These are phyloP conservation scores for Apiotrichum brassicae DNA, from an alignment of 1,284 basidiomycete genomes.

Conservation along the genomic window DNA sequence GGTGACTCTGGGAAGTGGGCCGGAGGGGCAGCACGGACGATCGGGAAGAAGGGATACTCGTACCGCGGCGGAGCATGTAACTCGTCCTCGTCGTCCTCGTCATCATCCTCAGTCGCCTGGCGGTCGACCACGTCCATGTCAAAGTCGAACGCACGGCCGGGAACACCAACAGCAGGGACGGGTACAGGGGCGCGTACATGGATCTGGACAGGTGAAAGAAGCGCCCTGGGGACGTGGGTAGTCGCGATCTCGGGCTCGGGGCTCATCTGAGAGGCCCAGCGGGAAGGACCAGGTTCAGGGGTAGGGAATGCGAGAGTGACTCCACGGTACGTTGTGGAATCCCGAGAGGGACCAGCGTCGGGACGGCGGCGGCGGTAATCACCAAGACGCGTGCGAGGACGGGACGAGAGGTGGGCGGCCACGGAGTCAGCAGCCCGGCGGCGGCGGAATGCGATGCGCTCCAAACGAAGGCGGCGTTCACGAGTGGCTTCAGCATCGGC, in stretches of 20 bases:
- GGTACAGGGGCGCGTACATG: background rate
- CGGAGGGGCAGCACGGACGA: slow-evolving; percentile 4
- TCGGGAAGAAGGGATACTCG: slow-evolving; percentile 12
- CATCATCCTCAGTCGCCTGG: too few species aligned
- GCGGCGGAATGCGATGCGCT: background rate
- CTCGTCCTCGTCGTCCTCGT: background rate
- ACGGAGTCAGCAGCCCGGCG: background rate
- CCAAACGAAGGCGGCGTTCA: background rate
- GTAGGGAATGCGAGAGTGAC: too few species aligned
- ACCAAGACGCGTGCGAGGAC: background rate
- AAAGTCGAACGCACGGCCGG: too few species aligned
- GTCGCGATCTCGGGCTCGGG: too few species aligned
- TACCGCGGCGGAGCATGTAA: slow-evolving; percentile 7
- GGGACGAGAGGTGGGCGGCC: background rate
- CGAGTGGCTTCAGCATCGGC: background rate
- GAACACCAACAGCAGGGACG: background rate
- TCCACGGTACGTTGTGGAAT: too few species aligned
- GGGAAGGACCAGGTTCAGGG: too few species aligned
- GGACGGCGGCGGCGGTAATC: background rate
- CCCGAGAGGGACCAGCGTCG: too few species aligned
- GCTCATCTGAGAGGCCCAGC: too few species aligned
- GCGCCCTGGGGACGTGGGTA: background rate
- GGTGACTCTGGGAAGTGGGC: background rate
- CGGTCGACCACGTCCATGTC: too few species aligned
- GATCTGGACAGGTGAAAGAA: background rate